Conservation (phyloP, 805 yeast genomes). For the Wickerhamiella brachini region DNA sequence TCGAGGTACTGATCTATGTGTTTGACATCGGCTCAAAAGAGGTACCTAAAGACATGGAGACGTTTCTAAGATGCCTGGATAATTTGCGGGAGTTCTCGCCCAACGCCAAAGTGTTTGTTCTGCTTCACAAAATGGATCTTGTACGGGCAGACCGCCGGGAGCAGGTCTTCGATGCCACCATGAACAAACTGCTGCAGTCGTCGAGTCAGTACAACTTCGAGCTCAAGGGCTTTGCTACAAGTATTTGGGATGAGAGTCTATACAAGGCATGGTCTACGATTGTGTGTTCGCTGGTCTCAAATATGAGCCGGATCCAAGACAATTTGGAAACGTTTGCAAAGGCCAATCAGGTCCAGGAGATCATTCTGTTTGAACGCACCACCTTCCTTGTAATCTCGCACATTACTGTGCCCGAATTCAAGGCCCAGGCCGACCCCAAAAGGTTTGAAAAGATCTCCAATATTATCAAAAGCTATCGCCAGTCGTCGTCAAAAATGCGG, state of each 20-base stretch:
- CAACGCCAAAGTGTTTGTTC: slow-evolving; percentile 77
- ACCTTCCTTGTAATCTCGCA: slow-evolving; percentile 73
- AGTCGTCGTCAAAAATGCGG: slow-evolving; percentile 75
- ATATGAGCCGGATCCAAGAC: slow-evolving; percentile 66
- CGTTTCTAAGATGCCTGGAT: slow-evolving; percentile 69
- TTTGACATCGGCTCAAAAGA: slow-evolving; percentile 92
- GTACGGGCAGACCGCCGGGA: slow-evolving; percentile 77
- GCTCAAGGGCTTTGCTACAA: slow-evolving; percentile 79
- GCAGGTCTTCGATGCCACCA: slow-evolving; percentile 71
- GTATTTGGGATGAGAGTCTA: slow-evolving; percentile 93
- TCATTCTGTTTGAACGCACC: slow-evolving; percentile 81
- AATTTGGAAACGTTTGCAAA: slow-evolving; percentile 60
- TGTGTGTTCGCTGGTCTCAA: slow-evolving; percentile 89
- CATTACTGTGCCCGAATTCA: slow-evolving; percentile 16
- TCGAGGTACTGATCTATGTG: slow-evolving; percentile 88
- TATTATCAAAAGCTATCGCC: slow-evolving; percentile 87
- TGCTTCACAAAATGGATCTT: slow-evolving; percentile 91
- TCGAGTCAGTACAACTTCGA: slow-evolving; percentile 57
- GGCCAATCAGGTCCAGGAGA: slow-evolving; percentile 73
- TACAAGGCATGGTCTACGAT: slow-evolving; percentile 96
- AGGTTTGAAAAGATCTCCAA: slow-evolving; percentile 88
- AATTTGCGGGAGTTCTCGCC: slow-evolving; percentile 78
- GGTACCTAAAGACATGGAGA: slow-evolving; percentile 84
- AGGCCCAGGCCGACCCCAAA: slow-evolving; percentile 56
- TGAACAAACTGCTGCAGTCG: slow-evolving; percentile 63